Conservation (phyloP, 768 basidiomycete genomes). For the Terana coerulea region DNA sequence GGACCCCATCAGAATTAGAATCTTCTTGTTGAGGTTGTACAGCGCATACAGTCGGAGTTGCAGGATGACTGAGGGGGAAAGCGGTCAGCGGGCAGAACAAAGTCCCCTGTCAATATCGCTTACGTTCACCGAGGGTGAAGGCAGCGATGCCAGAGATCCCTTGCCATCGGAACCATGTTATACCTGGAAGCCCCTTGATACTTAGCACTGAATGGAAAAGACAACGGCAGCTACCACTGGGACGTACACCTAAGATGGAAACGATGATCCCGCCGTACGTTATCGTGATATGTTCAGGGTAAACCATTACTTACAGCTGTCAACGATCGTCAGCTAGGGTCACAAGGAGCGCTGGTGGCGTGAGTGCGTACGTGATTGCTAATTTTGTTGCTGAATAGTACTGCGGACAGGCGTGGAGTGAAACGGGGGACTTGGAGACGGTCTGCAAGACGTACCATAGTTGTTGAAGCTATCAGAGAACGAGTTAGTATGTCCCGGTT, state of each 20-base stretch:
- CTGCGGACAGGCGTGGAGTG: neutral
- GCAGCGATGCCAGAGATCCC: constrained; percentile 55
- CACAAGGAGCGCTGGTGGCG: too few species aligned
- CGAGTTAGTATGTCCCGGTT: neutral
- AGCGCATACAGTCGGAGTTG: constrained; percentile 63
- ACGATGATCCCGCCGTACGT: too few species aligned
- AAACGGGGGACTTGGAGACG: neutral
- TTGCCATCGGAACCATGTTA: constrained; percentile 52
- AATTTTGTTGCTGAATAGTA: neutral
- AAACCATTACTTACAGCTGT: too few species aligned
- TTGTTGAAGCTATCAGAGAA: constrained; percentile 46
- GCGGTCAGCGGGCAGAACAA: constrained; percentile 4
- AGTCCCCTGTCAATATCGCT: constrained; percentile 10
- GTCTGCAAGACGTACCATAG: constrained; percentile 44
- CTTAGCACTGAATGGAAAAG: too few species aligned
- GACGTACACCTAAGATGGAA: too few species aligned
- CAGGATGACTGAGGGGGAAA: constrained; percentile 41
- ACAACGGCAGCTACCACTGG: too few species aligned
- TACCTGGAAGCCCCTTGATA: too few species aligned
- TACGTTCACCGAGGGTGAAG: constrained; percentile 54
- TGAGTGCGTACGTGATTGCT: neutral
- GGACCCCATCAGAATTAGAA: constrained; percentile 43
- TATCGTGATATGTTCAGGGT: too few species aligned
- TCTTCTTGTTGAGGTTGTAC: constrained; percentile 48
- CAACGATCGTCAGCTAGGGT: too few species aligned